Evolutionary conservation across 306 rosid genomes (phyloP).

Genomic region (Psophocarpus tetragonolobus): DNA sequence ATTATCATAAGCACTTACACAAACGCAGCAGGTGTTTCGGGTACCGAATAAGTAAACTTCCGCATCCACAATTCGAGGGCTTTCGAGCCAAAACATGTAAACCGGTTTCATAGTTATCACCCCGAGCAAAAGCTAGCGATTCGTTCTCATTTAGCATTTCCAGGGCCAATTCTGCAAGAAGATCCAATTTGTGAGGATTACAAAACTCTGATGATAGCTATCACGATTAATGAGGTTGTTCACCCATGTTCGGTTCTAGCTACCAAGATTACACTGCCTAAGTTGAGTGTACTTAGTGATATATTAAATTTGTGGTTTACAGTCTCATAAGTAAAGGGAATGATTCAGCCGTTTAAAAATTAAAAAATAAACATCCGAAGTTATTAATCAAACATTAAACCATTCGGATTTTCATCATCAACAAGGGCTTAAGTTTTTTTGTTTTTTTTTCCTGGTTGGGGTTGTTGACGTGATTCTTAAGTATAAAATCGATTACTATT

Average conservation of each 20-base stretch:
- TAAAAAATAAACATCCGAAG: not conserved
- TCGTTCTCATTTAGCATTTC: slow-evolving; percentile 17
- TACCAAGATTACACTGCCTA: not conserved
- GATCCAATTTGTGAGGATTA: not conserved
- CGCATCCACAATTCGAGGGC: slow-evolving; percentile 7
- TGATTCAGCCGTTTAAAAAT: not conserved
- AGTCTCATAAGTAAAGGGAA: not conserved
- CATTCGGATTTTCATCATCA: not conserved
- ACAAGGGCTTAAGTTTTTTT: not conserved
- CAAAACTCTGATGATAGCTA: not conserved
- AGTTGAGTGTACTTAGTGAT: not conserved
- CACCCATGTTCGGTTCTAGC: not conserved
- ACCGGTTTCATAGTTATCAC: not conserved
- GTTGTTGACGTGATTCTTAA: no score
- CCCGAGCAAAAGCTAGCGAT: slow-evolving; percentile 27
- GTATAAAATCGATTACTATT: no score
- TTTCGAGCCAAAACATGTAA: slow-evolving; percentile 48
- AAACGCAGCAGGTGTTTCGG: slow-evolving; percentile 18
- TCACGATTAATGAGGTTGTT: not conserved
- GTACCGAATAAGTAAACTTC: not conserved
- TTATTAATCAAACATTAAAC: not conserved
- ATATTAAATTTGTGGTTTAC: not conserved
- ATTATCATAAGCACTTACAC: slow-evolving; percentile 26
- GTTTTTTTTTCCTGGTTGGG: not conserved
- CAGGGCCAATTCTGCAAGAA: slow-evolving; percentile 44